Evolutionary conservation across 202 grass and related monocot species (phyloP).

Genomic region (Setaria viridis): DNA sequence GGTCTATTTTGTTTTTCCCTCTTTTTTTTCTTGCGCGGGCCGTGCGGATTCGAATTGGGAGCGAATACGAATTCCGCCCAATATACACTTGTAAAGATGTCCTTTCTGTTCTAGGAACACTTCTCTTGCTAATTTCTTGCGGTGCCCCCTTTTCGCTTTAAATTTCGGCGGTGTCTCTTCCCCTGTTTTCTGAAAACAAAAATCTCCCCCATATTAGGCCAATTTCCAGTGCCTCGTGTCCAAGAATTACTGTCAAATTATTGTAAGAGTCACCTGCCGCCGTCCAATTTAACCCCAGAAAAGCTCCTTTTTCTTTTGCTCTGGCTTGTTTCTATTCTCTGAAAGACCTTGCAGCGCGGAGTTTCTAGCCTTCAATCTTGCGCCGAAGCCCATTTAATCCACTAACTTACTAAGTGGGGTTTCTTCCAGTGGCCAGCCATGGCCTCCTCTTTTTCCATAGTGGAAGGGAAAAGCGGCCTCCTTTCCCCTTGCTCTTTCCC

Average conservation of each 20-base stretch:
- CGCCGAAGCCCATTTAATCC: constrained; percentile 13
- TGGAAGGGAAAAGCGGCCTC: constrained; percentile 53
- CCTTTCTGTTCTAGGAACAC: too few relatives aligned
- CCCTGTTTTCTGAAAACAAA: neutral
- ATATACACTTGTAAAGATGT: neutral
- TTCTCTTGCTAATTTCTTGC: neutral
- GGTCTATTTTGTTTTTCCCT: neutral
- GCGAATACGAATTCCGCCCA: neutral
- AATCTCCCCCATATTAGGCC: neutral
- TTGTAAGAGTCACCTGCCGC: neutral
- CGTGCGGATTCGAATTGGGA: constrained; percentile 5
- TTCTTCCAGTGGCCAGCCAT: constrained; percentile 44
- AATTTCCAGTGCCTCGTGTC: neutral
- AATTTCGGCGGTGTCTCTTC: constrained; percentile 8
- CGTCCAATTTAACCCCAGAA: neutral
- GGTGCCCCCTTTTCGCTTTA: neutral
- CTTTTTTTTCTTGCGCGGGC: neutral
- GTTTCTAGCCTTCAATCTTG: neutral
- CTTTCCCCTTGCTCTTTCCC: constrained; percentile 27
- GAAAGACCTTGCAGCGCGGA: neutral
- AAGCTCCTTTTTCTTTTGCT: neutral
- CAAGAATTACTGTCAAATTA: constrained; percentile 8
- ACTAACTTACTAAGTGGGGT: constrained; percentile 52
- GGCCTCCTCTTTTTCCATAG: constrained; percentile 46
- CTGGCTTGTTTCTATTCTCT: neutral